Percentiles rank a stretch among this genome's conserved stretches.
Conservation (phyloP, 2,329 filamentous ascomycete genomes). For the Eutypa lata region DNA sequence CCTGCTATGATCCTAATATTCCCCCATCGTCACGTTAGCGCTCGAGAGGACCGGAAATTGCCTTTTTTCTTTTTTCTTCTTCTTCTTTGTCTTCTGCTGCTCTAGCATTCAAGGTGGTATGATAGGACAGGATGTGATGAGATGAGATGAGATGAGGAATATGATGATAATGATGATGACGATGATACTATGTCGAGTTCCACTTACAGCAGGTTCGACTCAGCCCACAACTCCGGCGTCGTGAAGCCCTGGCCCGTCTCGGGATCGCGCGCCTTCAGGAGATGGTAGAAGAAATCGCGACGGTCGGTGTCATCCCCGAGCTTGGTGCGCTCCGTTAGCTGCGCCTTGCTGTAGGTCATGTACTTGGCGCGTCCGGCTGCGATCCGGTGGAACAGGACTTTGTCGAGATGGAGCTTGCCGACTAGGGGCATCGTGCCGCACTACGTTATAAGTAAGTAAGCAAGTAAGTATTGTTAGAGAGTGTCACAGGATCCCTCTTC, state of each 20-base stretch:
- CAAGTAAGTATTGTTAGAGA: no score
- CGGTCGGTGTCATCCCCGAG: conserved; percentile 64
- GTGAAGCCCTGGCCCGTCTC: conserved; percentile 66
- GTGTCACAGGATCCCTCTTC: no score
- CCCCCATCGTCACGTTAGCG: neutral
- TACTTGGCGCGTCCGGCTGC: conserved; percentile 66
- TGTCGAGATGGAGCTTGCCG: conserved; percentile 63
- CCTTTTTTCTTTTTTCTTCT: no score
- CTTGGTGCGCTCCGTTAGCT: conserved; percentile 64
- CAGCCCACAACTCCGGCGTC: conserved; percentile 65
- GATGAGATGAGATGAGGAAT: no score
- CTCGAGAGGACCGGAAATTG: no score
- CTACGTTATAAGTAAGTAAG: conserved; percentile 31
- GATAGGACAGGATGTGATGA: no score
- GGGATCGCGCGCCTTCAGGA: conserved; percentile 68
- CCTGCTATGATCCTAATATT: conserved; percentile 60
- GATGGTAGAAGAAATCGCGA: conserved; percentile 73
- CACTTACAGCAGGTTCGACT: conserved; percentile 64
- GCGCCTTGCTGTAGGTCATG: conserved; percentile 67
- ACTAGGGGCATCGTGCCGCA: conserved; percentile 71
- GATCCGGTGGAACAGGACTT: conserved; percentile 64
- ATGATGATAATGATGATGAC: no score
- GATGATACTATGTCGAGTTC: no score
- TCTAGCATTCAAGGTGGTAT: neutral
- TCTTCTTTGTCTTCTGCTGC: neutral